These are phyloP conservation scores for Trichoderma guizhouense DNA, from an alignment of 2,329 filamentous ascomycete species.

Conservation along the genomic window DNA sequence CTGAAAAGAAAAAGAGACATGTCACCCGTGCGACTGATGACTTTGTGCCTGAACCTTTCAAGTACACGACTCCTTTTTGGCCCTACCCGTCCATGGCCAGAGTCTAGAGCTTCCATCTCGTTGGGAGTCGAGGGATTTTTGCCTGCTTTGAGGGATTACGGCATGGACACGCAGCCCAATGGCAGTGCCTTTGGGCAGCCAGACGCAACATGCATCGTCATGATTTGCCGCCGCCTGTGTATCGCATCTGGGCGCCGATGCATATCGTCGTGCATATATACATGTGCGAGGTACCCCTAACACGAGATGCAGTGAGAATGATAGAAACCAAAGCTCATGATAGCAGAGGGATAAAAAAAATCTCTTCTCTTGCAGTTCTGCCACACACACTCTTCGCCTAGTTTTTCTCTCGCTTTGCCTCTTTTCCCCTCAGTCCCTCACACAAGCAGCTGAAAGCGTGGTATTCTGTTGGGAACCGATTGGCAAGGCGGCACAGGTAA, in stretches of 20 bases:
- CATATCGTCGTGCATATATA: conserved; percentile 7
- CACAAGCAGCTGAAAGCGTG: not conserved
- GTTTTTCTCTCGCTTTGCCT: not conserved
- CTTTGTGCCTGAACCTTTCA: not conserved
- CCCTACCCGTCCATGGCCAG: not conserved
- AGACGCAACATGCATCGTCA: not conserved
- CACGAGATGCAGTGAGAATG: not conserved
- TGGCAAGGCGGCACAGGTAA: conserved; percentile 1
- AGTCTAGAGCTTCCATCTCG: not conserved
- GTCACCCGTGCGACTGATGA: not conserved
- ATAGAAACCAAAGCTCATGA: not conserved
- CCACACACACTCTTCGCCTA: not conserved
- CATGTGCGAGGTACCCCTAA: not conserved
- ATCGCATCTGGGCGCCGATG: conserved; percentile 18
- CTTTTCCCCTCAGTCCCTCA: not conserved
- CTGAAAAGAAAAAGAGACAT: not conserved
- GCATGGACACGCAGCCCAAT: conserved; percentile 6
- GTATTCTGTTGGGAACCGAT: conserved; percentile 18
- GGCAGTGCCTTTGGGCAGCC: not conserved
- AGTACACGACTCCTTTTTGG: not conserved
- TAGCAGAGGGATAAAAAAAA: not conserved
- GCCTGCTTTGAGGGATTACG: conserved; percentile 1
- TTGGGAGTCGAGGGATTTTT: conserved; percentile 6
- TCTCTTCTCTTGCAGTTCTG: not conserved
- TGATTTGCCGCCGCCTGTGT: not conserved